Base-by-base conservation (phyloP, 805 yeast species). In the Zygoascus flipseniorum region DNA sequence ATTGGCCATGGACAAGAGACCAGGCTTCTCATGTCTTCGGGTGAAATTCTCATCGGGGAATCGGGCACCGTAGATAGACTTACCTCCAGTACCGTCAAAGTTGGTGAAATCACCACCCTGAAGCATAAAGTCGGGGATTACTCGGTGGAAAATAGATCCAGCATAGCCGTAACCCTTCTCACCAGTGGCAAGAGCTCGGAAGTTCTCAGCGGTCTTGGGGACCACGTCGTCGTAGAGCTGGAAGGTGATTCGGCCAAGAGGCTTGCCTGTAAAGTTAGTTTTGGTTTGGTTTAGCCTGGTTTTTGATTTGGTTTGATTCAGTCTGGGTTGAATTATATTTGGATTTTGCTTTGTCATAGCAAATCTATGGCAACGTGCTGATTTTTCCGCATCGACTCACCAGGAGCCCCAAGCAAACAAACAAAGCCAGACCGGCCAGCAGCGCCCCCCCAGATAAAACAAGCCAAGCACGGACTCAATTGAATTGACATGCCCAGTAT, bases 161-260 rank as follows among this genome's bases (percentile, higher is more conserved):
- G 83, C 83, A 81, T 83, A 89, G 56, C 96, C 96, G 66, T 76
- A 86, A 58, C 97, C 98, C 80, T 89, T 86, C 77, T 88, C 96
- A 64, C 97, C 96, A 58, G 96, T 89, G 72, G 85, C 78, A 67
- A 90, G 79, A 58, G 95, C 96, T 75, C 96, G 85, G 86, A 90
- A 90, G 80, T 90, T 90, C 75, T 86, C 95, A 62, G 95, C 85
- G 59, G 97, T 90, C 81, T 89, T 90, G 75, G 97, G 97, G 62
- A 86, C 93, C 8, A 57, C 86, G 68, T 86, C 90, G 77, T 85
- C 81, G 83, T 83, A 89, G 69, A 89, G 81, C 73, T 89, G 77
- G 85, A 92, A 92, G 69, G 80, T 78, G 68, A 92, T 76, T 76
- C 89, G 85, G 67, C 95, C 96, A 69, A 85, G 75, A 71, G 82